Conservation (phyloP, 225 moss, liverwort and hornwort genomes). For the Pseudisothecium myosuroides region DNA sequence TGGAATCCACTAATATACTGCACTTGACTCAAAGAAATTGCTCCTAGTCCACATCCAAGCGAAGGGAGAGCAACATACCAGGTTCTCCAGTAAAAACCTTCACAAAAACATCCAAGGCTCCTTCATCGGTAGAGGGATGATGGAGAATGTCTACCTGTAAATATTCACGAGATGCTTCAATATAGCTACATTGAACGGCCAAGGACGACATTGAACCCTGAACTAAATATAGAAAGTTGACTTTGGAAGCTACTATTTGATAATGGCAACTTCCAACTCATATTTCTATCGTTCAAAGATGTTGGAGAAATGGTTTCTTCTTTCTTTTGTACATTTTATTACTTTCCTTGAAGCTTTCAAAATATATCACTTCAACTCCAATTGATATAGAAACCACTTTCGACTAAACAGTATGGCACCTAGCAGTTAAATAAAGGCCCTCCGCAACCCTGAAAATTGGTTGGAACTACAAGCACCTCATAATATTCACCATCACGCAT, state of each 20-base stretch:
- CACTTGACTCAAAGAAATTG: not conserved
- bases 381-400: not conserved
- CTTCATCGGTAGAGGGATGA: slow-evolving; percentile 75
- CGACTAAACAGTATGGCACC: not conserved
- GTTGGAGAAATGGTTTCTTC: not conserved
- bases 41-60: not conserved
- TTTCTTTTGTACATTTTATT: not conserved
- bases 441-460: not conserved
- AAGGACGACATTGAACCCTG: not conserved
- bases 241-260: not conserved
- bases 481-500: not conserved
- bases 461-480: not conserved
- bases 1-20: not conserved
- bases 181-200: not conserved
- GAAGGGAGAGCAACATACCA: slow-evolving; percentile 19
- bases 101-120: slow-evolving; percentile 83
- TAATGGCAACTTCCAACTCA: not conserved
- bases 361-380: not conserved
- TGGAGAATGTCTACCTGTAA: slow-evolving; percentile 88
- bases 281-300: not conserved
- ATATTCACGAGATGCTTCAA: not conserved
- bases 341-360: not conserved
- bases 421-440: not conserved
- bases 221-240: not conserved
- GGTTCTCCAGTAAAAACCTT: slow-evolving; percentile 89